phyloP scores from a whole-genome alignment of 2,329 filamentous ascomycete species.

The Aureobasidium leucospermi region DNA sequence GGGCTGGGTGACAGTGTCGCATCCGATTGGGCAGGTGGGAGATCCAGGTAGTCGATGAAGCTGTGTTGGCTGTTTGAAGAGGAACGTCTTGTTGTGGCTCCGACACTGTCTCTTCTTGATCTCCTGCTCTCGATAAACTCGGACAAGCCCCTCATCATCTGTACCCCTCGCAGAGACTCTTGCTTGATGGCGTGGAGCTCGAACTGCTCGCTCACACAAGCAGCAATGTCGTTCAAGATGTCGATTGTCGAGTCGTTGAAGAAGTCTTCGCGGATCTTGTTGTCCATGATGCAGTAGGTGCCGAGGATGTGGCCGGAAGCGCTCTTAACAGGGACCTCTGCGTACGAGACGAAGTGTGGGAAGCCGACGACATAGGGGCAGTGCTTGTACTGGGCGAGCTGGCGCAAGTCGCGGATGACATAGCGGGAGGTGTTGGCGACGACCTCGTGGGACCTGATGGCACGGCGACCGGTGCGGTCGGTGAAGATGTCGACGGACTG shows the following conservation, averaged over 20 bases:
- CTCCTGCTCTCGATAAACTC: slow-evolving; percentile 16
- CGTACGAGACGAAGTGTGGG: slow-evolving; percentile 28
- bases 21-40: neutral
- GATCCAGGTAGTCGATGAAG: neutral
- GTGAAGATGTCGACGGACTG: slow-evolving; percentile 25
- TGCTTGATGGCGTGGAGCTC: slow-evolving; percentile 16
- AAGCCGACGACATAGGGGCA: slow-evolving; percentile 25
- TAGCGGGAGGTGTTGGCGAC: slow-evolving; percentile 27
- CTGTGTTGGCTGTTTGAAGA: neutral
- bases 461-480: slow-evolving; percentile 22
- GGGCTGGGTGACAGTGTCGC: neutral
- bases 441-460: slow-evolving; percentile 19
- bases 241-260: slow-evolving; percentile 17
- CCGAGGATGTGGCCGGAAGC: slow-evolving; percentile 27
- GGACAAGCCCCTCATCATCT: slow-evolving; percentile 18
- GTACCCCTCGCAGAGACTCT: slow-evolving; percentile 15
- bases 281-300: slow-evolving; percentile 29
- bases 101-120: neutral
- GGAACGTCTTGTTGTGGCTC: neutral
- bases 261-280: slow-evolving; percentile 19
- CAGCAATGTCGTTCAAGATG: slow-evolving; percentile 17
- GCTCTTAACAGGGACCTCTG: slow-evolving; percentile 28
- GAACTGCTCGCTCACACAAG: slow-evolving; percentile 17
- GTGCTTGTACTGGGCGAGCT: slow-evolving; percentile 23
- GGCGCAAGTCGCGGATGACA: slow-evolving; percentile 26